phyloP scores from a whole-genome alignment of 441 rosid genomes.

The Brassica hybrid region DNA sequence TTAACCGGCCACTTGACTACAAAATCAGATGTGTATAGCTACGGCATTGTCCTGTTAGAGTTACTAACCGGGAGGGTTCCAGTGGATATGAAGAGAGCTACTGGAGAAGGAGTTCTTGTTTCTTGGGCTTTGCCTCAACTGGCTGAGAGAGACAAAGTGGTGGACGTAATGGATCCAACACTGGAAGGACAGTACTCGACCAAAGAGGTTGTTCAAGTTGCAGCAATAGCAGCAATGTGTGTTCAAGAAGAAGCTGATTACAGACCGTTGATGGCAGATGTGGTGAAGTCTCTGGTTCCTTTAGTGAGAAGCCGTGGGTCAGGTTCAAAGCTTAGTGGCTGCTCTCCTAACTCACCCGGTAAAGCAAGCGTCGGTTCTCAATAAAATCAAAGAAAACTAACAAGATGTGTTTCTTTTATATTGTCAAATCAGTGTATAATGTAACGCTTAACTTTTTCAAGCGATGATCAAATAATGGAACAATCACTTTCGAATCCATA shows the following conservation, averaged over 20 bases:
- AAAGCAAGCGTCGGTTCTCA: too few species aligned
- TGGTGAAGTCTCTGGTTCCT: constrained; percentile 88
- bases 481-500: neutral
- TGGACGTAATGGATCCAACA: constrained; percentile 87
- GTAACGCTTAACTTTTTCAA: constrained; percentile 9
- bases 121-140: constrained; percentile 80
- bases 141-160: constrained; percentile 83
- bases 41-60: constrained; percentile 77
- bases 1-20: constrained; percentile 77
- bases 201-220: constrained; percentile 93
- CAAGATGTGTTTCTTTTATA: neutral
- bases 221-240: constrained; percentile 97
- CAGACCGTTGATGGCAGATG: constrained; percentile 95
- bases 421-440: neutral
- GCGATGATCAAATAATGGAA: constrained; percentile 14
- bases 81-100: constrained; percentile 68
- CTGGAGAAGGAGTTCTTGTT: constrained; percentile 70
- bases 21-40: constrained; percentile 80
- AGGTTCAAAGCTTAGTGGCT: constrained; percentile 55
- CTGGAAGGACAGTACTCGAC: constrained; percentile 79
- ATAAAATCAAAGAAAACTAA: too few species aligned
- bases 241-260: constrained; percentile 93
- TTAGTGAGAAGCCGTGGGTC: constrained; percentile 68
- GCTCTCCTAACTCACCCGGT: constrained; percentile 10
- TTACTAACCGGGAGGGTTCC: constrained; percentile 76